phyloP scores from a whole-genome alignment of 352 stramenopile genomes.

The Globisporangium okanoganense region DNA sequence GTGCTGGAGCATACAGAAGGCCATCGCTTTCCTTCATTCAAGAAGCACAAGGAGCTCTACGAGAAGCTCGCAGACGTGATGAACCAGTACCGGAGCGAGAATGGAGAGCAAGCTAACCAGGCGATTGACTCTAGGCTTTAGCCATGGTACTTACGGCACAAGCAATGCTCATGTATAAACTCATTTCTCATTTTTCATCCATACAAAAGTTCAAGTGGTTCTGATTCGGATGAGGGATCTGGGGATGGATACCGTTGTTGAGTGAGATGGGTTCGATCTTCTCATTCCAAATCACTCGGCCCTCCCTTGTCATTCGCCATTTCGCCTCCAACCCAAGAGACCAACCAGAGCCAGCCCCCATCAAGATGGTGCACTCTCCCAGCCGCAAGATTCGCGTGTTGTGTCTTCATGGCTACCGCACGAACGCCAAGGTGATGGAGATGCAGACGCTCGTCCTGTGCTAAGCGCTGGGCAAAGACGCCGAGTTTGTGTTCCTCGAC shows the following conservation, averaged over 20 bases:
- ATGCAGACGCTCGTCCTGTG: slow-evolving; percentile 55
- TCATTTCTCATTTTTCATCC: too few relatives aligned
- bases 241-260: too few relatives aligned
- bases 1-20: slow-evolving; percentile 43
- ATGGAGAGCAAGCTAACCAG: not conserved
- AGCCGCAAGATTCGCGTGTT: slow-evolving; percentile 48
- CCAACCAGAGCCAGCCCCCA: not conserved
- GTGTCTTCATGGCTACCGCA: slow-evolving; percentile 71
- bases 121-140: not conserved
- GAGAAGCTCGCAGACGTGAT: slow-evolving; percentile 16
- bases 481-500: slow-evolving; percentile 75
- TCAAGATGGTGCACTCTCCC: not conserved
- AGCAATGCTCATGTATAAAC: too few relatives aligned
- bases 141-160: too few relatives aligned
- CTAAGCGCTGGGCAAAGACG: slow-evolving; percentile 42
- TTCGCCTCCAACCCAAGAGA: not conserved
- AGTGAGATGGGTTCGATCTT: too few relatives aligned
- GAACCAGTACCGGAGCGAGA: slow-evolving; percentile 19
- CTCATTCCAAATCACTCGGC: too few relatives aligned
- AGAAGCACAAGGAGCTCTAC: slow-evolving; percentile 29
- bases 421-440: slow-evolving; percentile 68
- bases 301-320: not conserved
- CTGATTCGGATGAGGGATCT: not conserved
- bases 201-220: too few relatives aligned
- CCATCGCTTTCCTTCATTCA: slow-evolving; percentile 32